phyloP scores from a whole-genome alignment of 2,329 filamentous ascomycete species.

The Paecilomyces dactylethromorphus region DNA sequence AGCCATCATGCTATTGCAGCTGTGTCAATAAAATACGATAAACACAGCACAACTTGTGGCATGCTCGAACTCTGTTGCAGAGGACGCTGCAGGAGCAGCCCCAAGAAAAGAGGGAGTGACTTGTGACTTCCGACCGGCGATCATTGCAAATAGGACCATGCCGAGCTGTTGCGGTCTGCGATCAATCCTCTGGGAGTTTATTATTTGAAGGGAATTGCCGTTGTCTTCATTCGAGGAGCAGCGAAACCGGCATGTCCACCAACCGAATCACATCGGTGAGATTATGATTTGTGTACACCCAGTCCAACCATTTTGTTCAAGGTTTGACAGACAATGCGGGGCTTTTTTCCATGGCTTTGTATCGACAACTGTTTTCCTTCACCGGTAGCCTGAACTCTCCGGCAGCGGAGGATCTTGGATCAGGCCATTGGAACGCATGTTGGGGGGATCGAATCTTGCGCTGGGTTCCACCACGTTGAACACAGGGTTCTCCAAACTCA shows the following conservation, averaged over 20 bases:
- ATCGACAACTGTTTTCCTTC: neutral
- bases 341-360: neutral
- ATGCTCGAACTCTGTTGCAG: too few relatives aligned
- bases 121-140: too few relatives aligned
- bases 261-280: neutral
- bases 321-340: neutral
- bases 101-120: too few relatives aligned
- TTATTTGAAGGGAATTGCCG: neutral
- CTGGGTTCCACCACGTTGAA: neutral
- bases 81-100: too few relatives aligned
- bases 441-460: neutral
- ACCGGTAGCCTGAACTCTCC: neutral
- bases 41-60: neutral
- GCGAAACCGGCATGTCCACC: neutral
- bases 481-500: neutral
- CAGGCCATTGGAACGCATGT: neutral
- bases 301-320: neutral
- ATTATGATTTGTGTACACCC: neutral
- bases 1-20: neutral
- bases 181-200: neutral
- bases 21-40: neutral
- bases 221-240: neutral
- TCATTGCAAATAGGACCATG: neutral
- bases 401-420: neutral
- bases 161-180: neutral